These are phyloP conservation scores for Hibiscus mutabilis DNA, from an alignment of 345 rosid species.

Conservation along the genomic window DNA sequence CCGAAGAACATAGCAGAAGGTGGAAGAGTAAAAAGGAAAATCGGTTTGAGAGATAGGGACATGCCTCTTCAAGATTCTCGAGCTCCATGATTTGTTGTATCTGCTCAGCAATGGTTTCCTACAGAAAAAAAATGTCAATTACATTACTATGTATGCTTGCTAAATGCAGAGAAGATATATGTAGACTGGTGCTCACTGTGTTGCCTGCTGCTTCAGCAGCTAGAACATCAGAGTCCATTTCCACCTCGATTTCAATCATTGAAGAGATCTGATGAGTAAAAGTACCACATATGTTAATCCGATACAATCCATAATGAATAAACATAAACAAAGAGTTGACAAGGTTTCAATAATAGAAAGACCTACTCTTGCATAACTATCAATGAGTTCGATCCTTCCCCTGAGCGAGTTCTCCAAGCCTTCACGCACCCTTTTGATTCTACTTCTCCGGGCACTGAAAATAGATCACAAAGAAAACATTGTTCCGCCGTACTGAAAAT, in stretches of 20 bases:
- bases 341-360: constrained; percentile 7
- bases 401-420: constrained; percentile 64
- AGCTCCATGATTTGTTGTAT: constrained; percentile 90
- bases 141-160: background rate
- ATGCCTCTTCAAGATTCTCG: constrained; percentile 92
- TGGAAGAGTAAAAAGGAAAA: background rate
- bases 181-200: constrained; percentile 40
- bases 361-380: constrained; percentile 83
- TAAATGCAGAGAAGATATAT: constrained; percentile 3
- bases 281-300: background rate
- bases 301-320: background rate
- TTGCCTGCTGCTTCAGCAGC: constrained; percentile 86
- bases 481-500: background rate
- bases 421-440: constrained; percentile 78
- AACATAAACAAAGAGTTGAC: constrained; percentile 2
- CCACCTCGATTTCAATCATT: constrained; percentile 97
- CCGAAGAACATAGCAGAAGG: background rate
- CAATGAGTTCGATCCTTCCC: constrained; percentile 83
- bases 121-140: constrained; percentile 22
- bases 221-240: constrained; percentile 89
- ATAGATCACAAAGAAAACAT: constrained; percentile 9
- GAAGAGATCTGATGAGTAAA: constrained; percentile 61
- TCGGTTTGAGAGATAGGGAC: constrained; percentile 6
- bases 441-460: constrained; percentile 61
- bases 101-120: constrained; percentile 79